Evolutionary conservation across 192 early-diverging fungal genomes (phyloP).

Genomic region (Rhizoclosmatium globosum): DNA sequence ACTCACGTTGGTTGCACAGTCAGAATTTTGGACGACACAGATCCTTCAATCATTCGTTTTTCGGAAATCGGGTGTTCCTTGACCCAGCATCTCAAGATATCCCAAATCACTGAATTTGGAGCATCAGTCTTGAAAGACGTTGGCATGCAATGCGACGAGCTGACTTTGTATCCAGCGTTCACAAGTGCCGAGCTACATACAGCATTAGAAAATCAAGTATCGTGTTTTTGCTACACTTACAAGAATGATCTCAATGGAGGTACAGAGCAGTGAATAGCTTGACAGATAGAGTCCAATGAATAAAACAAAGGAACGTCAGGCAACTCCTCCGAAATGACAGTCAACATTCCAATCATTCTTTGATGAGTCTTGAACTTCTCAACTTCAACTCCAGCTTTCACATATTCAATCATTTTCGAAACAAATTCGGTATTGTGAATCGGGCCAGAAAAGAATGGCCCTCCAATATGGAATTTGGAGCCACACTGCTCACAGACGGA

Average conservation of each 20-base stretch:
- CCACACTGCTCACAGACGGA: constrained; percentile 78
- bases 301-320: constrained; percentile 86
- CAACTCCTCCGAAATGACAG: constrained; percentile 73
- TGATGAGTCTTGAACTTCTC: constrained; percentile 79
- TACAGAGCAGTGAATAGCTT: constrained; percentile 75
- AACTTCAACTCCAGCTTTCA: constrained; percentile 60
- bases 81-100: constrained; percentile 83
- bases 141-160: constrained; percentile 81
- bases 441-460: constrained; percentile 88
- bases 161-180: constrained; percentile 90
- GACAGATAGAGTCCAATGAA: constrained; percentile 70
- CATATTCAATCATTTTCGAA: constrained; percentile 76
- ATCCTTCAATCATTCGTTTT: constrained; percentile 70
- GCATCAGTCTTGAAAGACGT: constrained; percentile 94
- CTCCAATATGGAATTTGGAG: constrained; percentile 80
- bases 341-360: constrained; percentile 96
- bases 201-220: constrained; percentile 4
- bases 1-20: constrained; percentile 40
- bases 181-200: constrained; percentile 82
- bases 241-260: constrained; percentile 74
- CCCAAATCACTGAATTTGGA: constrained; percentile 87
- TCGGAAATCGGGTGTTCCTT: constrained; percentile 71
- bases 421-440: constrained; percentile 90
- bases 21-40: constrained; percentile 72
- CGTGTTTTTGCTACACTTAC: too few relatives aligned